Conservation (phyloP, 371 early-diverging fungal species). For the Rhizopus delemar region DNA sequence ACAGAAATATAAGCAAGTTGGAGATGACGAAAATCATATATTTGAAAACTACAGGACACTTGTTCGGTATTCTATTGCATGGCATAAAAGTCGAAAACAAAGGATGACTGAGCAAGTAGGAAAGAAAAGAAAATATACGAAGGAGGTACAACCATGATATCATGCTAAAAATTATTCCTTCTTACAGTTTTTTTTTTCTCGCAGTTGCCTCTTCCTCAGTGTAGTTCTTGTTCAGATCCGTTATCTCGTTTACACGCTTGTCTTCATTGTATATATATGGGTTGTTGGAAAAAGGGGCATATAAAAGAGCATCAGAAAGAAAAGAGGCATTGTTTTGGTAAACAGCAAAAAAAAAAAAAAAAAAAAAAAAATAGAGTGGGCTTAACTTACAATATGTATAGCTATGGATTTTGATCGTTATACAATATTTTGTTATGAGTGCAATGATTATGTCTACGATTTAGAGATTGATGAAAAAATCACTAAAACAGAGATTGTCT, state of each 20-base stretch:
- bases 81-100: constrained; percentile 34
- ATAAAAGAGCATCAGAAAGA: constrained; percentile 63
- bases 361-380: not conserved
- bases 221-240: constrained; percentile 63
- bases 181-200: no score
- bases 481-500: constrained; percentile 58
- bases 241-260: constrained; percentile 79
- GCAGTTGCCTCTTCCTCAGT: constrained; percentile 72
- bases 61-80: constrained; percentile 39
- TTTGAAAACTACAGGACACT: constrained; percentile 37
- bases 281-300: constrained; percentile 72
- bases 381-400: constrained; percentile 1
- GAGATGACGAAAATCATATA: constrained; percentile 25
- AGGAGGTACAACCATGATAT: constrained; percentile 13
- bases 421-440: constrained; percentile 60
- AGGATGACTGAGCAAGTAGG: constrained; percentile 14
- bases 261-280: constrained; percentile 67
- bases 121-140: constrained; percentile 21
- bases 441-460: constrained; percentile 89
- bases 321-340: constrained; percentile 68
- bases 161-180: not conserved
- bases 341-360: not conserved
- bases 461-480: constrained; percentile 64
- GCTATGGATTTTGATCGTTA: constrained; percentile 43
- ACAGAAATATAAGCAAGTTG: constrained; percentile 21